Evolutionary conservation across 2,329 filamentous ascomycete genomes (phyloP), one percentile per base, ranked within the genome.

Genomic region (Fusarium solani-melongenae): DNA sequence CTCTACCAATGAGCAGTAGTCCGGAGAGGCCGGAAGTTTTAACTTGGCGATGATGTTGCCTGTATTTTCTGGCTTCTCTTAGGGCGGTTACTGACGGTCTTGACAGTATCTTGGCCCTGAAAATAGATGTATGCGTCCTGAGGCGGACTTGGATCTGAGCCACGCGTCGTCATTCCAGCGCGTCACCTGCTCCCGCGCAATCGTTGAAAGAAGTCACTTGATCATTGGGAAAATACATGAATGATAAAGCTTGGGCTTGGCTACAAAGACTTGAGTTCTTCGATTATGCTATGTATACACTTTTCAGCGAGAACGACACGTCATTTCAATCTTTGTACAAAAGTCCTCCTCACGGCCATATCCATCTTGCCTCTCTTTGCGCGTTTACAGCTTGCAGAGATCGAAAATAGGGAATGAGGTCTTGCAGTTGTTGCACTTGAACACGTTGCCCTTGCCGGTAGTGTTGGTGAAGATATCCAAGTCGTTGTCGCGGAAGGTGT

Each of bases 401-500:
- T 53, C 49, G 4, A 31, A 20, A 5, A 53, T 53, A 20, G 49
- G 49, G 27, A 53, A 53, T 11, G 49, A 53, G 0, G 63, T 69
- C 17, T 49, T 36, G 24, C 78, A 78, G 9, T 66, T 59, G 31
- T 80, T 81, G 60, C 79, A 76, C 39, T 67, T 72, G 20, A 77
- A 51, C 9, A 79, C 34, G 53, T 81, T 82, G 2, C 66, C 70
- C 17, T 69, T 53, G 8, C 78, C 70, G 2, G 64, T 63, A 7
- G 73, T 70, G 7, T 62, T 60, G 10, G 76, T 64, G 8, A 66
- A 67, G 22, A 80, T 62, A 31, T 81, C 80, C 11, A 74, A 61
- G 31, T 79, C 77, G 44, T 82, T 82, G 1, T 79, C 65, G 10
- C 65, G 70, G 3, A 83, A 44, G 0, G 63, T 79, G 34, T 83